phyloP scores from a whole-genome alignment of 2,329 filamentous ascomycete species.

The Tolypocladium paradoxum region DNA sequence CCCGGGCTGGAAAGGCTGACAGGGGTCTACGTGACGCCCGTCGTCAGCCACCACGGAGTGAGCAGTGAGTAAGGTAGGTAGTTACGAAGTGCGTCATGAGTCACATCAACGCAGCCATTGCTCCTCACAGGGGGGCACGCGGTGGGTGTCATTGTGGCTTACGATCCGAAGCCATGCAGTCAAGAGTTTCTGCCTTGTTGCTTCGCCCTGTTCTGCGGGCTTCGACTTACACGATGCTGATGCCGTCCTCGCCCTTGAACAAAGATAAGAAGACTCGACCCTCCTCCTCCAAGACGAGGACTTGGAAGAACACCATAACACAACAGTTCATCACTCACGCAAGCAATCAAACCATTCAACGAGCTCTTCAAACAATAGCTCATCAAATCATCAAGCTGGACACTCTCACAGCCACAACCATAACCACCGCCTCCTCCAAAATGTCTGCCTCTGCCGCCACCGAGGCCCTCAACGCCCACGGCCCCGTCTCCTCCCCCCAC shows the following conservation, averaged over 20 bases:
- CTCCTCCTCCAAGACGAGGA: neutral
- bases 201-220: neutral
- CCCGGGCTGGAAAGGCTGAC: neutral
- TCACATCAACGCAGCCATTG: neutral
- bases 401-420: neutral
- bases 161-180: neutral
- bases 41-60: neutral
- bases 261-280: neutral
- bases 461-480: conserved; percentile 6
- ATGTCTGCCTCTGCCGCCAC: conserved; percentile 1
- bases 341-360: neutral
- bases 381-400: neutral
- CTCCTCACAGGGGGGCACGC: no score
- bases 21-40: neutral
- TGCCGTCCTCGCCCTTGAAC: neutral
- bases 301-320: neutral
- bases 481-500: conserved; percentile 4
- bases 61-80: no score
- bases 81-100: no score
- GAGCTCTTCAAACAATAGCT: neutral
- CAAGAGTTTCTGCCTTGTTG: neutral
- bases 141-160: neutral
- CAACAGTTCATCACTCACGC: neutral
- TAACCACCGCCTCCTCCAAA: neutral
- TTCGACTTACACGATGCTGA: neutral